Percentiles rank a stretch among this genome's conserved stretches.
phyloP scores from a whole-genome alignment of 345 rosid genomes.

The Eucalyptus virginea region DNA sequence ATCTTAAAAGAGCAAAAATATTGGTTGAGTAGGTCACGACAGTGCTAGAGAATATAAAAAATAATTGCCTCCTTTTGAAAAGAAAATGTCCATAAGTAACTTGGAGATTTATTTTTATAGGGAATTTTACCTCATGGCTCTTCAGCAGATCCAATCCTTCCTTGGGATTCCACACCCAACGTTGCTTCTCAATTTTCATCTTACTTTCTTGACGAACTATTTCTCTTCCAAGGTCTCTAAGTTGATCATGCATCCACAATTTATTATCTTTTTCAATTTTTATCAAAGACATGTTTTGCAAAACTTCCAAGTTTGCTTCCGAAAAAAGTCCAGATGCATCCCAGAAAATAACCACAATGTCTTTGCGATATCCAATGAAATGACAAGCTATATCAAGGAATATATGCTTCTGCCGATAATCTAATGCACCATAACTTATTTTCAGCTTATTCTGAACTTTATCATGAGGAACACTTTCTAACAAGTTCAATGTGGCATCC shows the following conservation, averaged over 20 bases:
- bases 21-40: accelerated
- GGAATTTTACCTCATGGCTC: background rate
- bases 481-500: background rate
- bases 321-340: background rate
- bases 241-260: background rate
- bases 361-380: accelerated
- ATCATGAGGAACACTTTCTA: background rate
- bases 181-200: background rate
- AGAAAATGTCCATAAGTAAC: background rate
- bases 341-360: accelerated
- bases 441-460: accelerated
- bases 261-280: background rate
- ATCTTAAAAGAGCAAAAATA: background rate
- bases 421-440: background rate
- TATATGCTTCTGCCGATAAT: accelerated
- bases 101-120: accelerated
- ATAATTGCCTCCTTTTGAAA: background rate
- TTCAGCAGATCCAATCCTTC: accelerated
- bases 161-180: background rate
- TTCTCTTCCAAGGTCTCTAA: background rate
- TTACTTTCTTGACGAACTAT: background rate
- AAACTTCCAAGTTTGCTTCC: accelerated
- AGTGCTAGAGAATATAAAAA: accelerated
- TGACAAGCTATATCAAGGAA: background rate
- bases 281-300: background rate